Evolutionary conservation across 2,329 filamentous ascomycete species (phyloP).

Genomic region (Calonectria crousiana): DNA sequence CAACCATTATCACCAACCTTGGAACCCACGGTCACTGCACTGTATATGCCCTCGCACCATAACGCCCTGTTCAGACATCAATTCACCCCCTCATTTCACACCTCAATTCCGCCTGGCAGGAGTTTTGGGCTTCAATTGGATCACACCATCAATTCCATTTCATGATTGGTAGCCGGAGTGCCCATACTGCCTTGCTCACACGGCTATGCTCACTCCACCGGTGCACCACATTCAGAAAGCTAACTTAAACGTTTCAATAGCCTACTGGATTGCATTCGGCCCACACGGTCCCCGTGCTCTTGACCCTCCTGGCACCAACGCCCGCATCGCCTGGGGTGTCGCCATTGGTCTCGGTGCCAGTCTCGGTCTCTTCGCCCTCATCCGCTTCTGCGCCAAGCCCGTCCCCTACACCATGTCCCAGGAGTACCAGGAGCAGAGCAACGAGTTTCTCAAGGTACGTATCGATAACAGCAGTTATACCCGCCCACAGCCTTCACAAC

Average conservation of each 20-base stretch:
- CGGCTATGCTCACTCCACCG: constrained; percentile 23
- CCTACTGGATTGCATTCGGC: constrained; percentile 99
- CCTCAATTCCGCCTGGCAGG: constrained; percentile 37
- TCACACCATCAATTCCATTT: constrained; percentile 39
- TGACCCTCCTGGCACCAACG: constrained; percentile 85
- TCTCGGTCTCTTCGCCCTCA: constrained; percentile 76
- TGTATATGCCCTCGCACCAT: neutral
- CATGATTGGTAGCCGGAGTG: constrained; percentile 36
- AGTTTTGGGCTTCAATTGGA: constrained; percentile 42
- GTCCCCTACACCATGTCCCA: constrained; percentile 90
- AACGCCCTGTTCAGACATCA: constrained; percentile 18
- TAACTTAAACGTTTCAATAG: constrained; percentile 67
- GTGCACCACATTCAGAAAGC: constrained; percentile 42
- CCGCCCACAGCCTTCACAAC: neutral
- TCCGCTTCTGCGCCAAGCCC: constrained; percentile 79
- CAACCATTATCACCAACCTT: constrained; percentile 21
- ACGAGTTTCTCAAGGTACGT: constrained; percentile 90
- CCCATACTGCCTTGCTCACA: constrained; percentile 31
- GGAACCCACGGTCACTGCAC: constrained; percentile 16
- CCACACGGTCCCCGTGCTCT: constrained; percentile 92
- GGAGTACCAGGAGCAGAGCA: constrained; percentile 96
- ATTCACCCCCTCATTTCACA: constrained; percentile 29
- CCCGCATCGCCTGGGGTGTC: constrained; percentile 82
- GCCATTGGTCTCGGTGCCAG: constrained; percentile 75
- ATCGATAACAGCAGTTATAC: neutral